Conservation (phyloP, 345 rosid species). For the Brassica incana region DNA sequence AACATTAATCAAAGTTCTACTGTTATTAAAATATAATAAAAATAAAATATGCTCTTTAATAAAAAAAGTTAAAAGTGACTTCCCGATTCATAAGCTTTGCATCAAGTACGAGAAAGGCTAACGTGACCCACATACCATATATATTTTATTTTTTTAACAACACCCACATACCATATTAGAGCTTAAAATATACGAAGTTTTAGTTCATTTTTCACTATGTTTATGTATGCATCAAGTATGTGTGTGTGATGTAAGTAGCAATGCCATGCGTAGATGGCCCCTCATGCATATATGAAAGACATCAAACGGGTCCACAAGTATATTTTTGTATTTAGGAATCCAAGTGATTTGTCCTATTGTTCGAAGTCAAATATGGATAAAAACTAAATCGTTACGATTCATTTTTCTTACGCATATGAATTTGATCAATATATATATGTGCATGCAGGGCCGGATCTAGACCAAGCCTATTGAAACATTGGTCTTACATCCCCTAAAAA, state of each 20-base stretch:
- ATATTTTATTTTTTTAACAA: no score
- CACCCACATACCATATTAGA: constrained; percentile 24
- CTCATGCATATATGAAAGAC: constrained; percentile 40
- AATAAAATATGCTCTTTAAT: background rate
- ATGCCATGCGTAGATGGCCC: constrained; percentile 48
- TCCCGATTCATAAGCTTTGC: constrained; percentile 23
- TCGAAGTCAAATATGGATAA: constrained; percentile 19
- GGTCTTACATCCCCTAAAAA: no score
- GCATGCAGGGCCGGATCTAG: no score
- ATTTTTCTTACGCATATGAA: constrained; percentile 1
- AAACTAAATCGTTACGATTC: background rate
- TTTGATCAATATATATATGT: background rate
- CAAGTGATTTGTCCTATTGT: constrained; percentile 13
- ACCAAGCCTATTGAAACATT: no score
- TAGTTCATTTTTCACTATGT: background rate
- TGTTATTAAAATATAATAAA: background rate
- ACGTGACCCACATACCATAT: constrained; percentile 32
- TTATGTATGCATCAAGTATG: background rate
- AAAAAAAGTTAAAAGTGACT: background rate
- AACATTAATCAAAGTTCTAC: background rate
- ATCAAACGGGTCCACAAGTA: constrained; percentile 27
- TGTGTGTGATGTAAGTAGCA: constrained; percentile 30
- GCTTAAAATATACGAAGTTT: constrained; percentile 5
- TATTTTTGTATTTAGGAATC: constrained; percentile 22
- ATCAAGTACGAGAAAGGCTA: constrained; percentile 34